A percentile compares a stretch with the other conserved stretches of the same genome.
Conservation (phyloP, 768 basidiomycete species). For the Austroboletus eburneus region DNA sequence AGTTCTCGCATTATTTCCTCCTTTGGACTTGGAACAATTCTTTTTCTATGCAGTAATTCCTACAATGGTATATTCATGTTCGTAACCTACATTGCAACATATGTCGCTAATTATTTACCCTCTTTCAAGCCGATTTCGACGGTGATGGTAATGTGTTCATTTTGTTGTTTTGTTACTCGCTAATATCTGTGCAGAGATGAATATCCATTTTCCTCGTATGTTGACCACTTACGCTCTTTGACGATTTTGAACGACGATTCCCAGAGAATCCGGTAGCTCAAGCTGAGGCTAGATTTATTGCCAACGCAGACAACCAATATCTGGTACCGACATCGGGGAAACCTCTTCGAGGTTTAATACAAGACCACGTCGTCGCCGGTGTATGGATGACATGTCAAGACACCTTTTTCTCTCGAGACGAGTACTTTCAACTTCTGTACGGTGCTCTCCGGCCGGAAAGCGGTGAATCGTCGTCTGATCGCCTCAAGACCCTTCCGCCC, state of each 20-base stretch:
- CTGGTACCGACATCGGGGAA: conserved; percentile 98
- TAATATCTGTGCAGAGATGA: conserved; percentile 72
- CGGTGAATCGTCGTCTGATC: conserved; percentile 49
- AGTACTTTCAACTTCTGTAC: conserved; percentile 94
- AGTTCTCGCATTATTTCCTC: conserved; percentile 24
- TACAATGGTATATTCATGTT: conserved; percentile 72
- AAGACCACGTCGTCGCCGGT: conserved; percentile 97
- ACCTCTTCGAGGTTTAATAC: conserved; percentile 94
- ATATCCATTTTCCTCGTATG: conserved; percentile 98
- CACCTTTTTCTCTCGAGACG: conserved; percentile 90
- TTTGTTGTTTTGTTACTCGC: not conserved
- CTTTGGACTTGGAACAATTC: conserved; percentile 8
- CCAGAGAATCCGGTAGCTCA: conserved; percentile 92
- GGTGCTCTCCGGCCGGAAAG: conserved; percentile 91
- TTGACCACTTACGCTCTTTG: conserved; percentile 7
- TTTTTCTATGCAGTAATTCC: conserved; percentile 65
- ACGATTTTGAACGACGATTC: not conserved
- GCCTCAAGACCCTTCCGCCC: conserved; percentile 81
- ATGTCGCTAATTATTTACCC: conserved; percentile 6
- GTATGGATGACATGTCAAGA: conserved; percentile 99
- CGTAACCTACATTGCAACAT: conserved; percentile 2
- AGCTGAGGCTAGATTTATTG: conserved; percentile 90
- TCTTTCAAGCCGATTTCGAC: conserved; percentile 75
- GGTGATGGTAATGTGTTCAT: conserved; percentile 63
- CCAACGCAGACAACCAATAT: conserved; percentile 98